Conservation (phyloP, 164 flowering plant species). For the Saururus chinensis region DNA sequence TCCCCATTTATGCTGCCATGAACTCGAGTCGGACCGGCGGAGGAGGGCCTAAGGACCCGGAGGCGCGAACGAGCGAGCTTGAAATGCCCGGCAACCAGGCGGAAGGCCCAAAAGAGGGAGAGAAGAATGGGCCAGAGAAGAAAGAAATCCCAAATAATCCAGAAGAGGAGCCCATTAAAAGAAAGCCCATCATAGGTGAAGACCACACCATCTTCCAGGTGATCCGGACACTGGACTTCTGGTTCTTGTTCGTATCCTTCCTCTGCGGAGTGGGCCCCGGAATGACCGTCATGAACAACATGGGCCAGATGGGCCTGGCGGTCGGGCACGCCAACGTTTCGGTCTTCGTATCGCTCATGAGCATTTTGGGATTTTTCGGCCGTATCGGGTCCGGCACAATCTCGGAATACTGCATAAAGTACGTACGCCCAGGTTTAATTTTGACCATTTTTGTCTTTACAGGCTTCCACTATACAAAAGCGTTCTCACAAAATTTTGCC, state of each 20-base stretch:
- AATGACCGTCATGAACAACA: conserved; percentile 74
- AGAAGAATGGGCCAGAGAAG: conserved; percentile 8
- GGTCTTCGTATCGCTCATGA: conserved; percentile 64
- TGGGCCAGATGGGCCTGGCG: conserved; percentile 87
- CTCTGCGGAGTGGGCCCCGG: conserved; percentile 92
- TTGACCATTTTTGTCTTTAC: background rate
- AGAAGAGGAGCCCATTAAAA: conserved; percentile 5
- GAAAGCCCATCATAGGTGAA: conserved; percentile 40
- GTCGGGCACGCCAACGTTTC: conserved; percentile 78
- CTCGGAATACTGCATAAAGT: conserved; percentile 73
- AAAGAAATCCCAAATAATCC: background rate
- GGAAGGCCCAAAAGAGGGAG: background rate
- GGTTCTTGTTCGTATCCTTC: conserved; percentile 74
- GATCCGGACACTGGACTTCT: conserved; percentile 50
- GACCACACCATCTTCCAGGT: conserved; percentile 71
- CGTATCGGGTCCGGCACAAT: conserved; percentile 62
- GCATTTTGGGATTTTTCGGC: conserved; percentile 88
- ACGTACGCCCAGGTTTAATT: conserved; percentile 11
- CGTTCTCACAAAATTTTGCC: no score
- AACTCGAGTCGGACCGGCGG: background rate
- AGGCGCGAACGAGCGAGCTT: background rate
- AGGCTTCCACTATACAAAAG: no score
- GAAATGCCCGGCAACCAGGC: background rate
- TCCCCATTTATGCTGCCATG: conserved; percentile 35
- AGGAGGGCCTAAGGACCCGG: background rate